These are phyloP conservation scores for Suillus ampliporus DNA, from an alignment of 768 basidiomycete genomes.

Conservation along the genomic window DNA sequence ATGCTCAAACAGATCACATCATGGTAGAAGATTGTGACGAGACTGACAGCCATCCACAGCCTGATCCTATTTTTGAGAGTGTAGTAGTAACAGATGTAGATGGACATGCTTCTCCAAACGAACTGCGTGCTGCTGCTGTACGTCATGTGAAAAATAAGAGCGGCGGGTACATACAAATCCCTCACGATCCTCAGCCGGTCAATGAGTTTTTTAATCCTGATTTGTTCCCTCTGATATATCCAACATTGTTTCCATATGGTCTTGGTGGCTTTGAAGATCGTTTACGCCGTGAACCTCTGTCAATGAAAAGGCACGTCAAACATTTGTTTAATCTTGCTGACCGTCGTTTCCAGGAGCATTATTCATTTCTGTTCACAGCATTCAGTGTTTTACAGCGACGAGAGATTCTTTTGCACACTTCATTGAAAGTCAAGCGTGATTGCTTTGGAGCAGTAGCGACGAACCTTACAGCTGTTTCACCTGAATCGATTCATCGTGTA, in stretches of 20 bases:
- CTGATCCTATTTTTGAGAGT: too few relatives aligned
- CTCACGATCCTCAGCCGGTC: slow-evolving; percentile 36
- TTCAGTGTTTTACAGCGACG: slow-evolving; percentile 50
- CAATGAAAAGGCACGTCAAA: slow-evolving; percentile 40
- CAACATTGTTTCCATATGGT: slow-evolving; percentile 50
- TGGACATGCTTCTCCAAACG: slow-evolving; percentile 26
- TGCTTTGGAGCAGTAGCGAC: slow-evolving; percentile 34
- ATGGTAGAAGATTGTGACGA: slow-evolving; percentile 30
- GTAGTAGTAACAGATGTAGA: slow-evolving; percentile 12
- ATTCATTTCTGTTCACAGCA: slow-evolving; percentile 46
- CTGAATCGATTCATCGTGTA: slow-evolving; percentile 25
- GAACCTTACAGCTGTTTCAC: slow-evolving; percentile 30
- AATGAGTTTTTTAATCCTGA: slow-evolving; percentile 42
- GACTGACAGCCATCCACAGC: slow-evolving; percentile 28
- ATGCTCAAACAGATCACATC: too few relatives aligned
- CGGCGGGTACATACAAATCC: slow-evolving; percentile 34
- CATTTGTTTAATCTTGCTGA: slow-evolving; percentile 32
- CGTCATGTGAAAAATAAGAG: slow-evolving; percentile 37
- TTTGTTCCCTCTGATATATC: slow-evolving; percentile 45
- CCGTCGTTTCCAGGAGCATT: too few relatives aligned
- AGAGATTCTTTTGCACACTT: slow-evolving; percentile 35
- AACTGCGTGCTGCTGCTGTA: slow-evolving; percentile 40
- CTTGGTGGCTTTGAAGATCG: slow-evolving; percentile 48
- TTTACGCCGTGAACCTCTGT: slow-evolving; percentile 19
- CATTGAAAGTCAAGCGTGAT: slow-evolving; percentile 33